phyloP scores from a whole-genome alignment of 495 filamentous ascomycete genomes.

The Cenococcum geophilum region DNA sequence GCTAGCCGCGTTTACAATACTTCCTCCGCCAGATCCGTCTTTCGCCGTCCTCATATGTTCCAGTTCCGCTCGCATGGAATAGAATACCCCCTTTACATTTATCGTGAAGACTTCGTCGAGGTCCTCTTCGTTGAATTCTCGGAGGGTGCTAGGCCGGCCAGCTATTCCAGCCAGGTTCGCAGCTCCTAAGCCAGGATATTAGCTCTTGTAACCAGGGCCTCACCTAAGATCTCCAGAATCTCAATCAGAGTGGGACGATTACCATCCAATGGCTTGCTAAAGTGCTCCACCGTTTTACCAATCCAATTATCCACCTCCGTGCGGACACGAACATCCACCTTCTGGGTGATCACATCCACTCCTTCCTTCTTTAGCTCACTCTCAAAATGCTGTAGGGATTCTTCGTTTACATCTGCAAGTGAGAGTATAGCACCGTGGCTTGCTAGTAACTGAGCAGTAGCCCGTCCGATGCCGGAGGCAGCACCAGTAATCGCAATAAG shows the following conservation, averaged over 20 bases:
- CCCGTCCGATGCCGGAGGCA: slow-evolving; percentile 22
- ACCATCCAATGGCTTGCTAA: slow-evolving; percentile 30
- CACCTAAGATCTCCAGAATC: not conserved
- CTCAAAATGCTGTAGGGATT: slow-evolving; percentile 13
- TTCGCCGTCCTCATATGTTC: slow-evolving; percentile 13
- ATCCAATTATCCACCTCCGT: slow-evolving; percentile 47
- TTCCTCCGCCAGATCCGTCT: slow-evolving; percentile 6
- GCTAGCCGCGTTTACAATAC: slow-evolving; percentile 54
- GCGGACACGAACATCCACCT: slow-evolving; percentile 9
- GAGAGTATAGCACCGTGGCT: slow-evolving; percentile 14
- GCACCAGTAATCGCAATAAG: slow-evolving; percentile 22
- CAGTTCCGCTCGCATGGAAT: slow-evolving; percentile 30
- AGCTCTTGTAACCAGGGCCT: too few relatives aligned
- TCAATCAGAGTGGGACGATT: not conserved
- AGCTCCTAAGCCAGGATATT: slow-evolving; percentile 15
- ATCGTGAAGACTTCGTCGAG: slow-evolving; percentile 32
- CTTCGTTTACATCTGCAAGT: slow-evolving; percentile 15
- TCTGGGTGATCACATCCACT: slow-evolving; percentile 5
- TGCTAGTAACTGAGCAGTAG: slow-evolving; percentile 8
- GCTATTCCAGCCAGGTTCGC: slow-evolving; percentile 42
- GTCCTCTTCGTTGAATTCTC: slow-evolving; percentile 34
- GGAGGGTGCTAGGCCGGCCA: slow-evolving; percentile 35
- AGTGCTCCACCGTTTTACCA: slow-evolving; percentile 39
- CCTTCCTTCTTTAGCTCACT: slow-evolving; percentile 10
- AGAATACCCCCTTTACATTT: slow-evolving; percentile 35